Base-by-base conservation (phyloP, 164 flowering plant species). In the Dillenia turbinata region DNA sequence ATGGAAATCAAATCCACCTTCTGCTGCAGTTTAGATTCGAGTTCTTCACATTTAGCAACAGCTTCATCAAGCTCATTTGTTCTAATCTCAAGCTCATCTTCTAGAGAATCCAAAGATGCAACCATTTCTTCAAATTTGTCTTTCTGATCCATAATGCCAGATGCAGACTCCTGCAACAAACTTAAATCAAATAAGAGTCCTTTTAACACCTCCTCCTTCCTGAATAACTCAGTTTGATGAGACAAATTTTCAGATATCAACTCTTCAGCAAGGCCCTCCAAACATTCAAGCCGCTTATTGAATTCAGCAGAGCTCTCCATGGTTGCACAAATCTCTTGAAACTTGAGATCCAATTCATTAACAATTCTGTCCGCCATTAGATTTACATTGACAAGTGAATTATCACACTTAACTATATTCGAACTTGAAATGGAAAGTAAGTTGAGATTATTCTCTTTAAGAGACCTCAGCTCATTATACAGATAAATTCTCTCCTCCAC, bases 131-230 rank as follows among this genome's bases (percentile, higher is more conserved):
- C 82, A 54, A 80, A 64, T 64, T 86, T 88, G 72, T 89, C 92
- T 67, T 84, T 81, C 66, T 79, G 81, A 63, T 89, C 92, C 73
- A 79, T 85, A 12, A 64, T 76, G 53, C 71, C 78, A 14, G 94
- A 84, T 24, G 96, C 80, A 49, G 96, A 80, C 68, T 91, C 99
- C 71, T 94, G 97, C 75, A 94, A 74, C 70, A 88, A 68, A 47
- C 87, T 85, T 63, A 94, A 69, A 71, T 94, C 99, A 84, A 87
- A 90, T 58, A 61, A 65, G 61, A 90, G 62, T 47, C 96, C 99
- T 63, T 84, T 69, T 55, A 86, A 47, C 52, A 91, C 68, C 8
- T 84, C 93, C 63, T 89, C 96, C 76, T 91, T 94, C 73, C 95
- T 78, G 4, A 50, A 57, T 66, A 88, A 65, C 79, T 95, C 99